Base-by-base conservation (phyloP, 305 asterid genomes). In the Ajuga reptans region DNA sequence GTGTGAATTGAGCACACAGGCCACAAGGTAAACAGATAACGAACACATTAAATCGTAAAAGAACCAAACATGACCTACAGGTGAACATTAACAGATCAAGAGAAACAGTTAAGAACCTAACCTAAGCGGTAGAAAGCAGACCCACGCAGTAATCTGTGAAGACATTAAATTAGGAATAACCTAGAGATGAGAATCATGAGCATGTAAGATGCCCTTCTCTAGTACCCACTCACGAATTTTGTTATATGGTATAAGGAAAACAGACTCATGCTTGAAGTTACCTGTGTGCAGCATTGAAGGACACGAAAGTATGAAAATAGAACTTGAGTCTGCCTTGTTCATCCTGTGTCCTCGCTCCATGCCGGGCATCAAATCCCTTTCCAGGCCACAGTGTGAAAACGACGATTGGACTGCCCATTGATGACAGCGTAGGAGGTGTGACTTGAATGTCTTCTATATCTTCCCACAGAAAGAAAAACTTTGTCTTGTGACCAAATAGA, bases 361-460 rank as follows among this genome's bases (percentile, higher is more conserved):
- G 99, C 21, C 88, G 83, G 65, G 96, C 93, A 74, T 93, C 96
- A 60, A 87, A 82, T 58, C 97, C 97, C 79, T 84, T 84, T 43
- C 96, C 96, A 0, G 87, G 84, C 88, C 95, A 78, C 73, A 93
- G 80, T 9, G 94, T 89, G 79, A 90, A 83, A 67, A 85, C 78
- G 47, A 90, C 76, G 65, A 87, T 86, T 12, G 97, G 99, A 76
- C 96, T 93, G 50, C 97, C 99, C 94, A 93, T 93, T 52, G 99
- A 93, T 39, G 96, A 89, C 68, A 90, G 85, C 53, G 99, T 87
- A 31, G 97, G 96, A 68, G 97, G 88, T 67, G 84, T 80, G 49
- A 87, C 90, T 82, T 85, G 84, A 72, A 93, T 86, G 78, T 87
- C 97, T 79, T 93, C 97, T 51, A 90, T 89, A 72, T 90, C 99